Evolutionary conservation across 805 yeast genomes (phyloP).

Genomic region (Candida pini): DNA sequence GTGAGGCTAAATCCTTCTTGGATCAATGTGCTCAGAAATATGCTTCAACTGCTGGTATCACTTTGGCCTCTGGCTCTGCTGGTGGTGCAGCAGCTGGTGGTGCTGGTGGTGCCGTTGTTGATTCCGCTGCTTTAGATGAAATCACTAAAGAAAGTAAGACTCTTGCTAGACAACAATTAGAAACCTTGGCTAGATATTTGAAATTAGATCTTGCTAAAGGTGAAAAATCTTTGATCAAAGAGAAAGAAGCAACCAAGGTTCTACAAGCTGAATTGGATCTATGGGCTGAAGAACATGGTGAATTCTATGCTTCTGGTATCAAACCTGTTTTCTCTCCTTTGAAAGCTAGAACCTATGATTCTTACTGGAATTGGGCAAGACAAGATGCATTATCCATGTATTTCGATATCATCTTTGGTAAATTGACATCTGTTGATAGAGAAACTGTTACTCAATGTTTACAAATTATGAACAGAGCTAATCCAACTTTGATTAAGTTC

Average conservation of each 20-base stretch:
- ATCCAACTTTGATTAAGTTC: constrained; percentile 86
- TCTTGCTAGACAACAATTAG: constrained; percentile 77
- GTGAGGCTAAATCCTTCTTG: constrained; percentile 85
- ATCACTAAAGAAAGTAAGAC: constrained; percentile 64
- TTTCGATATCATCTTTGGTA: constrained; percentile 94
- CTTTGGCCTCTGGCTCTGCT: constrained; percentile 62
- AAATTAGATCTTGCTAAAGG: constrained; percentile 90
- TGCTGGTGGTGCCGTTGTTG: constrained; percentile 83
- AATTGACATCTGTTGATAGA: constrained; percentile 83
- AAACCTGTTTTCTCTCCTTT: constrained; percentile 83
- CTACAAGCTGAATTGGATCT: constrained; percentile 88
- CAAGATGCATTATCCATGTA: constrained; percentile 93
- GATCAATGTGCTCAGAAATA: constrained; percentile 80
- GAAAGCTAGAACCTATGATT: constrained; percentile 94
- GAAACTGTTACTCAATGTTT: constrained; percentile 96
- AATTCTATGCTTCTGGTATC: constrained; percentile 87
- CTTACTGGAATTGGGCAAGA: constrained; percentile 99
- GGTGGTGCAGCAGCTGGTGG: constrained; percentile 46
- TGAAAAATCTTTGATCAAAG: constrained; percentile 73
- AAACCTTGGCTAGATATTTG: constrained; percentile 90
- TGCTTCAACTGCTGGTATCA: constrained; percentile 76
- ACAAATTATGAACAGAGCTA: constrained; percentile 95
- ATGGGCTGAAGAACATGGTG: constrained; percentile 89
- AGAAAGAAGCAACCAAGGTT: constrained; percentile 77
- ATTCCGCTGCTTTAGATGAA: constrained; percentile 91